Evolutionary conservation across 176 grass and related monocot species (phyloP).

Genomic region (Tillandsia leiboldiana): DNA sequence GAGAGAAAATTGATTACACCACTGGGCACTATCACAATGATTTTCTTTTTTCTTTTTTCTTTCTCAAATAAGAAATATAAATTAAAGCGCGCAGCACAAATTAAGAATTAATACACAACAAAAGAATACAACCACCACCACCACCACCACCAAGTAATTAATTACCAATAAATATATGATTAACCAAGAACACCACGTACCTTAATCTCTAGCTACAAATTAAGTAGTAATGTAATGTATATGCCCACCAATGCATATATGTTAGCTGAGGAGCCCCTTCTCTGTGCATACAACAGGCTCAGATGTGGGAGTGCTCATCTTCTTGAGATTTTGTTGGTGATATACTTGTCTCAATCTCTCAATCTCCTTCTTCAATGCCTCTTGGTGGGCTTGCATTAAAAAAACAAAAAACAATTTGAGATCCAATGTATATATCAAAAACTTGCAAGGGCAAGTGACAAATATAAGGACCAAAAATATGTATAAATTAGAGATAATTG

Average conservation of each 20-base stretch:
- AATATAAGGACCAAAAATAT: no score
- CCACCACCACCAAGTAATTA: neutral
- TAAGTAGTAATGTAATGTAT: neutral
- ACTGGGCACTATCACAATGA: no score
- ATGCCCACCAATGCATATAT: neutral
- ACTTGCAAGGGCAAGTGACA: neutral
- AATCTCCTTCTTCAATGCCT: conserved; percentile 66
- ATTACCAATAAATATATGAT: no score
- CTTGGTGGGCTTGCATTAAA: conserved; percentile 48
- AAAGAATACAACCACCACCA: conserved; percentile 4
- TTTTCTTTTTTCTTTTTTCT: no score
- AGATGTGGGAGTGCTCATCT: conserved; percentile 12
- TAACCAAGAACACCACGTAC: no score
- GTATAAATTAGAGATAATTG: no score
- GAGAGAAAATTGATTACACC: no score
- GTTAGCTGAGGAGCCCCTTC: conserved; percentile 25
- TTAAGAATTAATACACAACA: no score
- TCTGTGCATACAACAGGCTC: conserved; percentile 18
- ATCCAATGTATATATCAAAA: conserved; percentile 4
- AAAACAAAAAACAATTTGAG: neutral
- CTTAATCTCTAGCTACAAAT: no score
- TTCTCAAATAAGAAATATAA: conserved; percentile 19
- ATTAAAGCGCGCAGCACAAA: conserved; percentile 17
- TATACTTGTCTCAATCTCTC: conserved; percentile 74
- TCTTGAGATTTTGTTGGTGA: conserved; percentile 42